Conservation (phyloP, 2,329 filamentous ascomycete species). For the Aspergillus eucalypticola region DNA sequence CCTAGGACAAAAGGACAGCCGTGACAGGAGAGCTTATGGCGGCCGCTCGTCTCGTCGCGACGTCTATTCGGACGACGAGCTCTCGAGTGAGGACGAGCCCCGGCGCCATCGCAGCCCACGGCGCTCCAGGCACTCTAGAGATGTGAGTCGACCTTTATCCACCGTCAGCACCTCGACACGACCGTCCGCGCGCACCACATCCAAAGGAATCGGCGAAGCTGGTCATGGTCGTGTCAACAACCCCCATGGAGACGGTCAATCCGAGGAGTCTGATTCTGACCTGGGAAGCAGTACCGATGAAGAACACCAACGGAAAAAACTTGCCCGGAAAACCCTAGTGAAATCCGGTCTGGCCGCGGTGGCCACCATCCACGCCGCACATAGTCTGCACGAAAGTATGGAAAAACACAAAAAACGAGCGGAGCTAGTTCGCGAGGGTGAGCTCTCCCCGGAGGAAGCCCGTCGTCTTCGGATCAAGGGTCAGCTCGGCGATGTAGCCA, state of each 20-base stretch:
- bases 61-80: slow-evolving; percentile 45
- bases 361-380: slow-evolving; percentile 69
- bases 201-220: slow-evolving; percentile 22
- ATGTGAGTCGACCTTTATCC: slow-evolving; percentile 46
- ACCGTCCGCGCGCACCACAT: slow-evolving; percentile 24
- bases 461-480: slow-evolving; percentile 64
- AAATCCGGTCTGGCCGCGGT: slow-evolving; percentile 67
- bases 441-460: slow-evolving; percentile 64
- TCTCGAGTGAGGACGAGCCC: slow-evolving; percentile 34
- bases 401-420: slow-evolving; percentile 63
- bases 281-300: slow-evolving; percentile 63
- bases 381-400: slow-evolving; percentile 64
- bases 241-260: slow-evolving; percentile 14
- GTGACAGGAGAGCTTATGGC: slow-evolving; percentile 29
- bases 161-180: slow-evolving; percentile 25
- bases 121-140: slow-evolving; percentile 41
- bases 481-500: slow-evolving; percentile 65
- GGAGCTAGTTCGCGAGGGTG: slow-evolving; percentile 61
- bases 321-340: slow-evolving; percentile 66
- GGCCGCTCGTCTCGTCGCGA: slow-evolving; percentile 34
- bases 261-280: slow-evolving; percentile 49
- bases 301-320: slow-evolving; percentile 63
- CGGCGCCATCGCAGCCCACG: slow-evolving; percentile 31
- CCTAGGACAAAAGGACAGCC: slow-evolving; percentile 34
- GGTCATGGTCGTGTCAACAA: slow-evolving; percentile 12